Conservation (phyloP, 805 yeast genomes). For the Wickerhamomyces silvicola region DNA sequence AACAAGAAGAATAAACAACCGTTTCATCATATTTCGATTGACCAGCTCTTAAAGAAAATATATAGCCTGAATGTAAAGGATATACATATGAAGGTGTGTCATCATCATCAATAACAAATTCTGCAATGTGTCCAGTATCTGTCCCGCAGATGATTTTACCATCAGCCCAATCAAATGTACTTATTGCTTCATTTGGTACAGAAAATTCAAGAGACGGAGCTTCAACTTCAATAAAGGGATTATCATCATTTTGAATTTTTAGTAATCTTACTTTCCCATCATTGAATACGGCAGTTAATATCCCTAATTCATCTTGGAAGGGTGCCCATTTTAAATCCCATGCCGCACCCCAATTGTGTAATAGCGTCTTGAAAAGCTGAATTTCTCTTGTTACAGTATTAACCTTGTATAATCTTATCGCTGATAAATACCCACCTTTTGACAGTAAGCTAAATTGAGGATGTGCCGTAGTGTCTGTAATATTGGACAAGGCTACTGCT, state of each 20-base stretch:
- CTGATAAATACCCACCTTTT: conserved; percentile 27
- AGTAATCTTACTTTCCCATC: conserved; percentile 53
- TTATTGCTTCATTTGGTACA: conserved; percentile 28
- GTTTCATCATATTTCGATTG: conserved; percentile 28
- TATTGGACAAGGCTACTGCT: conserved; percentile 44
- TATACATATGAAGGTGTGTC: conserved; percentile 30
- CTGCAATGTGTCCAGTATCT: conserved; percentile 52
- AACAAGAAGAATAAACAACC: conserved; percentile 28
- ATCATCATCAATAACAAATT: conserved; percentile 34
- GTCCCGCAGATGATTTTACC: conserved; percentile 49
- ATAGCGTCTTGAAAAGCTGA: conserved; percentile 24
- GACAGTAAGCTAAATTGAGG: conserved; percentile 23
- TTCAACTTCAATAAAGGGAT: conserved; percentile 13
- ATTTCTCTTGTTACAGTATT: conserved; percentile 24
- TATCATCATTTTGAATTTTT: conserved; percentile 24
- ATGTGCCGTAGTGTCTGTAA: conserved; percentile 22
- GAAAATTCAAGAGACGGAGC: conserved; percentile 22
- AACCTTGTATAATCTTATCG: conserved; percentile 40
- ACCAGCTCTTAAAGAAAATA: conserved; percentile 29
- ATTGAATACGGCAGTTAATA: conserved; percentile 45
- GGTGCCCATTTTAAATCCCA: conserved; percentile 36
- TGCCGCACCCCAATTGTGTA: conserved; percentile 40
- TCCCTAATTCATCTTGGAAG: conserved; percentile 32
- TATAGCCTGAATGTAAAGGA: conserved; percentile 32
- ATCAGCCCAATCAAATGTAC: conserved; percentile 41